These are phyloP conservation scores for Pestalotiopsis fici DNA, from an alignment of 2,329 filamentous ascomycete species.

Conservation along the genomic window DNA sequence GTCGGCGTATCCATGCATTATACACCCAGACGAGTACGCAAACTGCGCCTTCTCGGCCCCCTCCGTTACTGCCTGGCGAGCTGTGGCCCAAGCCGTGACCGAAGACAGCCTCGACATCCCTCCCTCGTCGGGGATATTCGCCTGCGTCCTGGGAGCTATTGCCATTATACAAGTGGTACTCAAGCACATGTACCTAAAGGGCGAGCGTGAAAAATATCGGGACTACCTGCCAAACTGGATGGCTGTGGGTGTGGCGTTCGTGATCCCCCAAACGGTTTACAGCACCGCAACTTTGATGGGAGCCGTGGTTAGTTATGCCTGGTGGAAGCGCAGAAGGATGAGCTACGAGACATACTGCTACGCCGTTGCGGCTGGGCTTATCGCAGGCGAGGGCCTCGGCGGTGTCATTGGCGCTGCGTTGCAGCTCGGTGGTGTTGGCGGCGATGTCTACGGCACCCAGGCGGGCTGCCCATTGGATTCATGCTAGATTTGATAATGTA, in stretches of 20 bases:
- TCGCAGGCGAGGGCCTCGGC: constrained; percentile 58
- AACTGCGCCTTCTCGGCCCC: constrained; percentile 64
- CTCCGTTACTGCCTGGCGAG: constrained; percentile 66
- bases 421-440: constrained; percentile 6
- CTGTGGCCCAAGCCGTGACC: constrained; percentile 64
- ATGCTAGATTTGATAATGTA: background rate
- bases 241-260: constrained; percentile 59
- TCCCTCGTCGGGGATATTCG: constrained; percentile 55
- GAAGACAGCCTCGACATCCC: constrained; percentile 58
- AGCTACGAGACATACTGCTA: constrained; percentile 61
- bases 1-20: constrained; percentile 68
- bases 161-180: constrained; percentile 47
- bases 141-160: constrained; percentile 55
- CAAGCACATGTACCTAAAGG: constrained; percentile 53
- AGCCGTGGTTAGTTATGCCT: constrained; percentile 50
- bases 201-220: constrained; percentile 50
- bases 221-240: constrained; percentile 64
- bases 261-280: constrained; percentile 57
- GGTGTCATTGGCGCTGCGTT: constrained; percentile 27
- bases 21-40: constrained; percentile 19
- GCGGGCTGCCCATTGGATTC: constrained; percentile 5
- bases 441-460: constrained; percentile 2
- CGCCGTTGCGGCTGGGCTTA: constrained; percentile 60
- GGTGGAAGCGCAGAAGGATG: constrained; percentile 53
- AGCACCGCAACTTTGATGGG: constrained; percentile 61